A percentile compares a stretch with the other conserved stretches of the same genome.
These are phyloP conservation scores for Thalassiosira sp. DNA, from an alignment of 352 stramenopile genomes.

Conservation along the genomic window DNA sequence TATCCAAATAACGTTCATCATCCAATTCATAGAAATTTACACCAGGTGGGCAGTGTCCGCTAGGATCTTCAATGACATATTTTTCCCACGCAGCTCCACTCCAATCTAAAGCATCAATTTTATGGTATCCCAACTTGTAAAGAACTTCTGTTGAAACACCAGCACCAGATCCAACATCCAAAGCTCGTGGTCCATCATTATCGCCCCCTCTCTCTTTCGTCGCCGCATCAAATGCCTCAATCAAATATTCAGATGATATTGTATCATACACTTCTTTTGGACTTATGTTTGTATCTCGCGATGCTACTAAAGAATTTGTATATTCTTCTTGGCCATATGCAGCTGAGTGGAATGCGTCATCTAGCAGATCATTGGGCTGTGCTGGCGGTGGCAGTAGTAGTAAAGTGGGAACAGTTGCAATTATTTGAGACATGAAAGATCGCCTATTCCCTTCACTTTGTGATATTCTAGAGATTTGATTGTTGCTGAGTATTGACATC, in stretches of 20 bases:
- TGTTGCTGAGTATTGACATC: not conserved
- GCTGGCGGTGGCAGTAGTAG: not conserved
- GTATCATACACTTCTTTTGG: slow-evolving; percentile 79
- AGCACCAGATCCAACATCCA: slow-evolving; percentile 76
- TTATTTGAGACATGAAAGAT: not conserved
- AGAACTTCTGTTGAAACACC: slow-evolving; percentile 76
- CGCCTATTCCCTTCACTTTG: not conserved
- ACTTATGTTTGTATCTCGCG: slow-evolving; percentile 79
- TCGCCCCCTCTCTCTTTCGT: slow-evolving; percentile 3
- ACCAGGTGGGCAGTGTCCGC: slow-evolving; percentile 46
- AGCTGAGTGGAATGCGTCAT: slow-evolving; percentile 38
- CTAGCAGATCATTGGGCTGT: not conserved
- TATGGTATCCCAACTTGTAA: slow-evolving; percentile 66
- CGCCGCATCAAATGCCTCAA: slow-evolving; percentile 10
- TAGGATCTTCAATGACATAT: slow-evolving; percentile 65
- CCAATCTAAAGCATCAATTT: slow-evolving; percentile 81
- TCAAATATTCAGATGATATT: slow-evolving; percentile 48
- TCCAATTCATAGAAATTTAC: slow-evolving; percentile 76
- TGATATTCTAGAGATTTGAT: not conserved
- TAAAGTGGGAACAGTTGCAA: not conserved
- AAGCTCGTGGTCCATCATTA: slow-evolving; percentile 18
- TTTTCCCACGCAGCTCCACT: slow-evolving; percentile 64
- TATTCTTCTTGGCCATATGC: slow-evolving; percentile 52
- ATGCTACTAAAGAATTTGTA: slow-evolving; percentile 66
- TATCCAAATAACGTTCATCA: slow-evolving; percentile 73